Conservation (phyloP, 306 rosid genomes). For the cucumber (Cucumis sativus) region DNA sequence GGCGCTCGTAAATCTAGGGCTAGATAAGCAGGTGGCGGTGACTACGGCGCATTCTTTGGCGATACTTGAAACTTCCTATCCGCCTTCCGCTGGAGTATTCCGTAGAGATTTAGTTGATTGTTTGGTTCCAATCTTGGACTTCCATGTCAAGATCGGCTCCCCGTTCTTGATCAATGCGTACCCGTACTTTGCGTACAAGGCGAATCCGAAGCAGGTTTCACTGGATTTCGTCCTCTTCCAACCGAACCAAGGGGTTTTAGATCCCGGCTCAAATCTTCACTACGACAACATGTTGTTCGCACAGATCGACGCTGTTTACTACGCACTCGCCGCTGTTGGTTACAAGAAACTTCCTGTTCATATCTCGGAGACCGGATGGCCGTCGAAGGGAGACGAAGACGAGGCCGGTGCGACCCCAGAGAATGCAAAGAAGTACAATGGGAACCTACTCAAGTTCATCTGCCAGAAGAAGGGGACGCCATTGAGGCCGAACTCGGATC, state of each 20-base stretch:
- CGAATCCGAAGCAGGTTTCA: conserved; percentile 52
- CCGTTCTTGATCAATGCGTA: conserved; percentile 88
- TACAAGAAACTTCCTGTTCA: conserved; percentile 66
- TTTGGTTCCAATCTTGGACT: conserved; percentile 48
- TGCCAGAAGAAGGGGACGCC: conserved; percentile 66
- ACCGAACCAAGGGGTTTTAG: conserved; percentile 63
- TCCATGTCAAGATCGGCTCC: conserved; percentile 72
- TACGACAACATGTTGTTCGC: conserved; percentile 93
- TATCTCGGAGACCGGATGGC: conserved; percentile 97
- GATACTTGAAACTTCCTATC: conserved; percentile 60
- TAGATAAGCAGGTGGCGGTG: conserved; percentile 56
- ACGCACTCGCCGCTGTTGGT: conserved; percentile 43
- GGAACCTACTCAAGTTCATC: conserved; percentile 52
- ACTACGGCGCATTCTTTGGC: conserved; percentile 80
- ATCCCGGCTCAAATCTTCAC: conserved; percentile 51
- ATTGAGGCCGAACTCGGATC: conserved; percentile 48
- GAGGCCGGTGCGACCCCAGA: conserved; percentile 74
- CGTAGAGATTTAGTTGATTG: conserved; percentile 47
- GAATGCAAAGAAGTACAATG: conserved; percentile 82
- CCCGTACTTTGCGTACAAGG: conserved; percentile 92
- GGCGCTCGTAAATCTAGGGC: conserved; percentile 38
- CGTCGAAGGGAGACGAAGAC: conserved; percentile 78
- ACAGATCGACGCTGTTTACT: conserved; percentile 86
- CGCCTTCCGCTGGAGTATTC: conserved; percentile 77
- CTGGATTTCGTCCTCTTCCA: conserved; percentile 74